Evolutionary conservation across 2,329 filamentous ascomycete species (phyloP).

Genomic region (Xylaria hypoxylon): DNA sequence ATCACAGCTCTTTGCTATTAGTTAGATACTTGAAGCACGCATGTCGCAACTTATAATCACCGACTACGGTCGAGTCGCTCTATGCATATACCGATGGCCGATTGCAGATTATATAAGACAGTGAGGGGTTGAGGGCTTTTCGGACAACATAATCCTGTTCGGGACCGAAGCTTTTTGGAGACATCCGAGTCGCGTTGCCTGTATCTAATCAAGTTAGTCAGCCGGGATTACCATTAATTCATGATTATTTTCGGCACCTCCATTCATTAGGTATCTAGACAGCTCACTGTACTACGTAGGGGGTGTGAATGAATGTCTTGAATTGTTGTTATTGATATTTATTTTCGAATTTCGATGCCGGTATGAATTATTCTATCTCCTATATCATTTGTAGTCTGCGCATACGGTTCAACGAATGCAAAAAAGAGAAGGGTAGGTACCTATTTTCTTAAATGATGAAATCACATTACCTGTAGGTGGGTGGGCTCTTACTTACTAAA

Average conservation of each 20-base stretch:
- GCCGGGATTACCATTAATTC: neutral
- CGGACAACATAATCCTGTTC: slow-evolving; percentile 18
- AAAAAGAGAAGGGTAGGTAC: no score
- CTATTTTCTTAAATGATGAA: no score
- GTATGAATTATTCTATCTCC: neutral
- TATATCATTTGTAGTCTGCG: neutral
- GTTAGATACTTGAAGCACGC: neutral
- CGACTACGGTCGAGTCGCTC: slow-evolving; percentile 19
- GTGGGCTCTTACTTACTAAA: no score
- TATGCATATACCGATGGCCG: slow-evolving; percentile 30
- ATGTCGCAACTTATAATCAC: slow-evolving; percentile 30
- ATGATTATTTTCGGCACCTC: neutral
- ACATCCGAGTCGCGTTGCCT: slow-evolving; percentile 13
- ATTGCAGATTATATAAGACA: neutral
- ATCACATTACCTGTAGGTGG: no score
- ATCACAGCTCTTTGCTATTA: no score
- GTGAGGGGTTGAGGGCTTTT: neutral
- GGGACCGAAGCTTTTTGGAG: slow-evolving; percentile 31
- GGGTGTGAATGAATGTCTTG: neutral
- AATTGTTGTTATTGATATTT: neutral
- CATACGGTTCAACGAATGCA: no score
- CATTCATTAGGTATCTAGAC: neutral
- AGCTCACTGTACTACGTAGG: neutral
- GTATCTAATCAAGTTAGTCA: neutral
- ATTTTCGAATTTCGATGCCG: neutral